These are phyloP conservation scores for Raphanus hybrid DNA, from an alignment of 441 rosid species.

Conservation along the genomic window DNA sequence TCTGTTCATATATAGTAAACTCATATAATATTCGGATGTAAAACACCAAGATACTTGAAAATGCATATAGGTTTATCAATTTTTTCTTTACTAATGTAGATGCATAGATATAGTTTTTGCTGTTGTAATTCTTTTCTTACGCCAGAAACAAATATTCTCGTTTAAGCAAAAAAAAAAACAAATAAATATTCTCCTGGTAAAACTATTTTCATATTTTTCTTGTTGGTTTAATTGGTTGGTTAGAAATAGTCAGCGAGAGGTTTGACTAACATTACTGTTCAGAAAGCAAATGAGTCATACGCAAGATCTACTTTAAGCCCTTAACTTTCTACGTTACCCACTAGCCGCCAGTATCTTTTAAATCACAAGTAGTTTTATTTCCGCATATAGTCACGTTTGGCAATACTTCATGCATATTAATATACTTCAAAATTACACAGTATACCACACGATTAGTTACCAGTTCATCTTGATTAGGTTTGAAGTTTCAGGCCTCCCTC, in stretches of 20 bases:
- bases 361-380: conserved; percentile 8
- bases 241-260: conserved; percentile 22
- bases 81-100: background rate
- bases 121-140: background rate
- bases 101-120: background rate
- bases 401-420: background rate
- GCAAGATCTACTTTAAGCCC: conserved; percentile 30
- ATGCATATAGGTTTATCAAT: background rate
- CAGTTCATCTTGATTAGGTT: conserved; percentile 33
- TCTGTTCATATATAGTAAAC: background rate
- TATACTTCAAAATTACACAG: background rate
- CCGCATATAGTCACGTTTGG: conserved; percentile 17
- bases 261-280: conserved; percentile 27
- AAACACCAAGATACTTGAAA: background rate
- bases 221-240: background rate
- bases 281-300: background rate
- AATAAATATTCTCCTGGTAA: too few relatives aligned
- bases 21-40: background rate
- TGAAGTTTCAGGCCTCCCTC: conserved; percentile 21
- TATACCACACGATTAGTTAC: conserved; percentile 8
- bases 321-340: conserved; percentile 38
- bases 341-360: conserved; percentile 5
- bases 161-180: background rate
- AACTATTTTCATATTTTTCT: background rate
- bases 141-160: background rate